These are phyloP conservation scores for Trapa incisa DNA, from an alignment of 345 rosid genomes.

Conservation along the genomic window DNA sequence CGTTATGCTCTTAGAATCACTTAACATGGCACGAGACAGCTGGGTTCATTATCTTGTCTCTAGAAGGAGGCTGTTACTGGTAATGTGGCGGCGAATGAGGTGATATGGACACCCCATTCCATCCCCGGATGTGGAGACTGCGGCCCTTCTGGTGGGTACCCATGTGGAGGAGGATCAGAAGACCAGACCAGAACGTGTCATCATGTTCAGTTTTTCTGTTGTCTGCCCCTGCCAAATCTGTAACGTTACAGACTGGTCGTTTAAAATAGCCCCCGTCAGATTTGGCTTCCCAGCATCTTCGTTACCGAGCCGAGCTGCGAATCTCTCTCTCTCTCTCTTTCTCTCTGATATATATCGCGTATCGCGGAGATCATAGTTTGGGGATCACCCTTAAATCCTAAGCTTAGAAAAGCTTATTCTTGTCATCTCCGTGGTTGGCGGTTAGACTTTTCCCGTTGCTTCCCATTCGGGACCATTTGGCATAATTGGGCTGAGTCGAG, in stretches of 20 bases:
- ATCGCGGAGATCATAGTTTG: neutral
- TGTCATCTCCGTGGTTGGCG: neutral
- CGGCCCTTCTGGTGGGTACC: conserved; percentile 16
- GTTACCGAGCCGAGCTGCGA: too few relatives aligned
- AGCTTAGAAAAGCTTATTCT: neutral
- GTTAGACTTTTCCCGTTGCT: neutral
- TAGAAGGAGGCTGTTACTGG: conserved; percentile 4
- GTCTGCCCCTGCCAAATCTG: too few relatives aligned
- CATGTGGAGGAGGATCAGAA: conserved; percentile 47
- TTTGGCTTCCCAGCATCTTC: too few relatives aligned
- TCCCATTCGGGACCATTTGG: too few relatives aligned
- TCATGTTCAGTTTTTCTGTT: too few relatives aligned
- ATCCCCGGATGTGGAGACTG: conserved; percentile 1
- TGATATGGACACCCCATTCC: neutral
- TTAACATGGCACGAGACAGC: conserved; percentile 3
- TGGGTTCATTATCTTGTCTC: neutral
- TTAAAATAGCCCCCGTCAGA: too few relatives aligned
- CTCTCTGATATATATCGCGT: too few relatives aligned
- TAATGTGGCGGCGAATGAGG: neutral
- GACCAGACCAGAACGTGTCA: too few relatives aligned
- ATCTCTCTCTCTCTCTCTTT: too few relatives aligned
- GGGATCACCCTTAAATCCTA: neutral
- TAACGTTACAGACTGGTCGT: too few relatives aligned
- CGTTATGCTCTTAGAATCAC: neutral
- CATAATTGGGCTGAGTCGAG: too few relatives aligned